These are phyloP conservation scores for Herpetospermum pedunculosum DNA, from an alignment of 306 rosid species.

Conservation along the genomic window DNA sequence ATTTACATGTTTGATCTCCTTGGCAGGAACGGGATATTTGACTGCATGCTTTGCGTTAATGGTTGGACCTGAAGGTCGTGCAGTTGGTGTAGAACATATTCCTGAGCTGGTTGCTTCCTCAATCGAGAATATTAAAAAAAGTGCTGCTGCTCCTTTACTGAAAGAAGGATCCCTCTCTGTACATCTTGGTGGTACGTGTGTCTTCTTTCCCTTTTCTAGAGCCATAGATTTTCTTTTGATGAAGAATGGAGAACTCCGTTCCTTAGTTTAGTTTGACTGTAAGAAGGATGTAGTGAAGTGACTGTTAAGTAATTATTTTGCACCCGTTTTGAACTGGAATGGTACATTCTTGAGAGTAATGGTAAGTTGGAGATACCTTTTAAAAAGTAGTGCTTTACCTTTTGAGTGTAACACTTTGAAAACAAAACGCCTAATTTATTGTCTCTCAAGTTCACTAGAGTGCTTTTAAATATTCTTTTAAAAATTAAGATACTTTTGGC, in stretches of 20 bases:
- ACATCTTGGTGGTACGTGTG: conserved; percentile 58
- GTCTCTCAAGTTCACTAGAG: not conserved
- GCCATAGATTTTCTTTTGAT: not conserved
- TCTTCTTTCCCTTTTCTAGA: not conserved
- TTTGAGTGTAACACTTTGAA: not conserved
- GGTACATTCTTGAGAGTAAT: not conserved
- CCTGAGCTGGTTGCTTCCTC: conserved; percentile 80
- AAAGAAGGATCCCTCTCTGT: conserved; percentile 73
- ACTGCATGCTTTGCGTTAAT: conserved; percentile 88
- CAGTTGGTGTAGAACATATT: conserved; percentile 88
- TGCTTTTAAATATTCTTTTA: not conserved
- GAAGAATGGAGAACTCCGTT: not conserved
- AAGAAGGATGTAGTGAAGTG: not conserved
- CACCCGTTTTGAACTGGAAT: not conserved
- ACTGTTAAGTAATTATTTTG: not conserved
- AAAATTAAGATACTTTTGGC: not conserved
- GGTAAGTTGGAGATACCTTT: not conserved
- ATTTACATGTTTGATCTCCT: not conserved
- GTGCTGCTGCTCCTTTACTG: conserved; percentile 59
- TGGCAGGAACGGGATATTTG: conserved; percentile 81
- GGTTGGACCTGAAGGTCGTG: conserved; percentile 79
- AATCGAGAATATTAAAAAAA: conserved; percentile 49
- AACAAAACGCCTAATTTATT: not conserved
- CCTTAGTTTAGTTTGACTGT: not conserved
- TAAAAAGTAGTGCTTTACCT: not conserved